Evolutionary conservation across 2,329 filamentous ascomycete species (phyloP).

Genomic region (Xylaria sp.): DNA sequence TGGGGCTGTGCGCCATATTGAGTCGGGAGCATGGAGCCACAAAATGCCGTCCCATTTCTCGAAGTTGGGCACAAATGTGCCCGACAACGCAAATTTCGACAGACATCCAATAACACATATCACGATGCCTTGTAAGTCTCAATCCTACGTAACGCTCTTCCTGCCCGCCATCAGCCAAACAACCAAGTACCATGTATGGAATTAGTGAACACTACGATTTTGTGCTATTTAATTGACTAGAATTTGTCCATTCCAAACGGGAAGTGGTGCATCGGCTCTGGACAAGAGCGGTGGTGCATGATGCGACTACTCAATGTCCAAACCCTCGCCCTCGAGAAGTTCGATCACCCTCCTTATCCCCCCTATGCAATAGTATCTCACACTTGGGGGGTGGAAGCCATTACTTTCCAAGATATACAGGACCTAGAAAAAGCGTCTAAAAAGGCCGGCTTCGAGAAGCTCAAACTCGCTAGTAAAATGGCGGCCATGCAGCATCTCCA

Average conservation of each 20-base stretch:
- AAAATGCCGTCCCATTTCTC: no score
- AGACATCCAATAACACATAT: no score
- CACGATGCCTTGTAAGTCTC: no score
- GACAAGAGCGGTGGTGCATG: not conserved
- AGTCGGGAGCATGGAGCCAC: no score
- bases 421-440: not conserved
- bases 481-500: not conserved
- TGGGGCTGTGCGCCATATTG: no score
- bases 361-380: not conserved
- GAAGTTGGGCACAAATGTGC: not conserved
- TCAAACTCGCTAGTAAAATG: not conserved
- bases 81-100: not conserved
- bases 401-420: not conserved
- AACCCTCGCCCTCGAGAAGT: not conserved
- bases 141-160: no score
- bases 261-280: not conserved
- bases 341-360: not conserved
- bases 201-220: no score
- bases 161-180: no score
- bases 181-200: no score
- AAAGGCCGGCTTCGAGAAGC: not conserved
- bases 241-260: no score
- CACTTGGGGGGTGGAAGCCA: not conserved
- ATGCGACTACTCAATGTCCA: not conserved
- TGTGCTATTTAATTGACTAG: no score